Evolutionary conservation across 1,139 yeast species (phyloP).

Genomic region (Diutina pseudorugosa): DNA sequence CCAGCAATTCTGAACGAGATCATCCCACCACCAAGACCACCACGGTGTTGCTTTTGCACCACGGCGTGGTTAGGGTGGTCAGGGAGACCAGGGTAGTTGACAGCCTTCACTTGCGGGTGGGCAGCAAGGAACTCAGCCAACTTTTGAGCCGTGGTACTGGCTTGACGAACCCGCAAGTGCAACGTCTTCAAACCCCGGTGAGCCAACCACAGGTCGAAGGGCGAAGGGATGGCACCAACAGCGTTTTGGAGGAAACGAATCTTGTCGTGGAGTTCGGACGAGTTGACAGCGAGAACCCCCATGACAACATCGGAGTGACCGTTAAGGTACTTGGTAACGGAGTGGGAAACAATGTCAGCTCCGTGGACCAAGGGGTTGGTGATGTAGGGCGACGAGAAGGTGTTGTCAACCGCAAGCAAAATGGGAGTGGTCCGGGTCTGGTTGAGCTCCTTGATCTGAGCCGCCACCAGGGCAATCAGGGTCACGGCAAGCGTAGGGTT

Average conservation of each 20-base stretch:
- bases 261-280: constrained; percentile 45
- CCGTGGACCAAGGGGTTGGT: constrained; percentile 78
- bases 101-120: constrained; percentile 45
- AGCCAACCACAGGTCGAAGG: constrained; percentile 87
- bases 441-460: constrained; percentile 36
- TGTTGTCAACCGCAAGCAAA: constrained; percentile 76
- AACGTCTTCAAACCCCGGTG: constrained; percentile 87
- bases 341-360: constrained; percentile 80
- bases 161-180: constrained; percentile 68
- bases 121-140: constrained; percentile 56
- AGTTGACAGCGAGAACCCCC: constrained; percentile 72
- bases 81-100: constrained; percentile 74
- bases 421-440: constrained; percentile 35
- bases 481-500: constrained; percentile 77
- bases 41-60: constrained; percentile 67
- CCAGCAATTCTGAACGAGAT: constrained; percentile 79
- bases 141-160: constrained; percentile 52
- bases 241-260: constrained; percentile 79
- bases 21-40: constrained; percentile 87
- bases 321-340: constrained; percentile 83
- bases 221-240: constrained; percentile 80
- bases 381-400: constrained; percentile 87
- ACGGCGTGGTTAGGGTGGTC: constrained; percentile 52
- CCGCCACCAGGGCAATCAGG: constrained; percentile 52
- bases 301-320: constrained; percentile 90